Evolutionary conservation across 78 protist species (phyloP).

Genomic region (Dictyostelium firmibasis): DNA sequence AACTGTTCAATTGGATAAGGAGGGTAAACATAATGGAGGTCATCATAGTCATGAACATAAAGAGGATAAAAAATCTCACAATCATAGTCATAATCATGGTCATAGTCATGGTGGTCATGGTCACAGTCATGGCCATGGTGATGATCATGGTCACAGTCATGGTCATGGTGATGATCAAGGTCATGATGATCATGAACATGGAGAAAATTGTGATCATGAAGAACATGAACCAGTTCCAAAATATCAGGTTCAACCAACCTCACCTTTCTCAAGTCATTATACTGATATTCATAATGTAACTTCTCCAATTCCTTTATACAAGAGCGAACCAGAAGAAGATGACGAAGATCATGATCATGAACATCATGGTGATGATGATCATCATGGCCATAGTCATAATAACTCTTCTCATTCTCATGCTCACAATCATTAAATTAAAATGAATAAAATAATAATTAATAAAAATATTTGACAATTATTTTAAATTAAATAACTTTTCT

Average conservation of each 20-base stretch:
- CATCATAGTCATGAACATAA: slow-evolving; percentile 7
- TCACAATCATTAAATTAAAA: not conserved
- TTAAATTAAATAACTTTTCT: not conserved
- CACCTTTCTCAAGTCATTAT: not conserved
- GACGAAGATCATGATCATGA: not conserved
- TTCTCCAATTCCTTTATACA: not conserved
- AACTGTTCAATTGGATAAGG: slow-evolving; percentile 71
- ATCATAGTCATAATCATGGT: not conserved
- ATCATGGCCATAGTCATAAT: not conserved
- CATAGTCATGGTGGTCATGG: not conserved
- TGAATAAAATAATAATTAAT: not conserved
- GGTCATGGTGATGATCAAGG: not conserved
- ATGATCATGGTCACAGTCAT: slow-evolving; percentile 11
- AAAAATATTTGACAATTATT: not conserved
- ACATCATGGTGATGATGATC: not conserved
- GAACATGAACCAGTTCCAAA: slow-evolving; percentile 13
- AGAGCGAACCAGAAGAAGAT: not conserved
- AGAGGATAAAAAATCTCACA: not conserved
- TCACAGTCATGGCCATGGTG: not conserved
- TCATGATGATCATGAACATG: slow-evolving; percentile 12
- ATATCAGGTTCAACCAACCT: slow-evolving; percentile 10
- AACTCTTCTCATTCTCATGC: not conserved
- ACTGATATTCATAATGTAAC: not conserved
- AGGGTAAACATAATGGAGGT: slow-evolving; percentile 2
- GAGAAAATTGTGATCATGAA: slow-evolving; percentile 1